phyloP scores from a whole-genome alignment of 805 yeast genomes.

The Metschnikowia bowlesiae region DNA sequence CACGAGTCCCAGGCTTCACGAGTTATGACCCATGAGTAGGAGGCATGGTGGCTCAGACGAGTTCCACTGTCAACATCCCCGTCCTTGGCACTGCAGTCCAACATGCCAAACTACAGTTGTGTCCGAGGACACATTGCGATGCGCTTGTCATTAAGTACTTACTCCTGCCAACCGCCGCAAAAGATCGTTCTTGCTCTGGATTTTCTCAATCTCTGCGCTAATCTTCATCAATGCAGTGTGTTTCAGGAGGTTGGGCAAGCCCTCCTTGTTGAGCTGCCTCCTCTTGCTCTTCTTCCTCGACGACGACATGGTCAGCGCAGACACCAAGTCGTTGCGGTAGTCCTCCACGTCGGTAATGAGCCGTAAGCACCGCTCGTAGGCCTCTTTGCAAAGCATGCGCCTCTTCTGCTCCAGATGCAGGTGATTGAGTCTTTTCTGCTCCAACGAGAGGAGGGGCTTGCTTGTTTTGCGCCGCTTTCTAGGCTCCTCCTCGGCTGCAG shows the following conservation, averaged over 20 bases:
- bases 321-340: conserved; percentile 28
- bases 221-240: conserved; percentile 40
- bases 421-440: conserved; percentile 41
- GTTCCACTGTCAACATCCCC: too few relatives aligned
- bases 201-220: conserved; percentile 33
- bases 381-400: conserved; percentile 41
- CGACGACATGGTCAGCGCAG: conserved; percentile 15
- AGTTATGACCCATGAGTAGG: too few relatives aligned
- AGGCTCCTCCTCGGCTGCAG: conserved; percentile 21
- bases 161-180: conserved; percentile 24
- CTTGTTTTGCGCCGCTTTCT: conserved; percentile 26
- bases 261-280: conserved; percentile 38
- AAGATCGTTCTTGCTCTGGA: conserved; percentile 30
- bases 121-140: too few relatives aligned
- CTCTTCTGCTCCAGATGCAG: conserved; percentile 41
- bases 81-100: too few relatives aligned
- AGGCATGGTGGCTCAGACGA: too few relatives aligned
- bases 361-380: conserved; percentile 40
- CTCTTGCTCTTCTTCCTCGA: conserved; percentile 31
- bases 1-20: too few relatives aligned
- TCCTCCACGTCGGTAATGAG: conserved; percentile 39
- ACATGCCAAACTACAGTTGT: too few relatives aligned
- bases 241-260: conserved; percentile 42
- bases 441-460: conserved; percentile 35
- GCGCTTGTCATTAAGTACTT: neutral